phyloP scores from a whole-genome alignment of 345 rosid genomes.

The Murraya paniculata region DNA sequence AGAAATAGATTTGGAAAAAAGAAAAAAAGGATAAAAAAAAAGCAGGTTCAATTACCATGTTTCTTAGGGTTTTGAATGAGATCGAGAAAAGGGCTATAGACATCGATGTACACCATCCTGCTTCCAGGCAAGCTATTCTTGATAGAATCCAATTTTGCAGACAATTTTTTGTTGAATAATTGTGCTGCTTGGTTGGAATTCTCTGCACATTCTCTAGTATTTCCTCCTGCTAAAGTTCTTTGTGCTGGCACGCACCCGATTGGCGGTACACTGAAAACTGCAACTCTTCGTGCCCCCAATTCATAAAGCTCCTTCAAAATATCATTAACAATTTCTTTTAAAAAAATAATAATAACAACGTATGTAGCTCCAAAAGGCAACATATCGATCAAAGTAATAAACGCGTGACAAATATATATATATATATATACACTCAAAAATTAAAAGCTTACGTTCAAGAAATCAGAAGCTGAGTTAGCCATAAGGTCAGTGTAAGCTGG shows the following conservation, averaged over 20 bases:
- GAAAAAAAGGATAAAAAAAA: background rate
- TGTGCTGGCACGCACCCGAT: constrained; percentile 44
- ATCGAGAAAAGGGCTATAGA: constrained; percentile 40
- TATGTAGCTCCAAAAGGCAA: no score
- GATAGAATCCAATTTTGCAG: constrained; percentile 22
- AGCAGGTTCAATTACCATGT: constrained; percentile 26
- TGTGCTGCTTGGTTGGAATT: constrained; percentile 24
- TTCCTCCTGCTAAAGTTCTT: constrained; percentile 38
- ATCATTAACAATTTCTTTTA: background rate
- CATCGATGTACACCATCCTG: constrained; percentile 41
- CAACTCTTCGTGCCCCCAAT: constrained; percentile 42
- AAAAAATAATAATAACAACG: background rate
- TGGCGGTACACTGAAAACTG: constrained; percentile 34
- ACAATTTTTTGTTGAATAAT: constrained; percentile 32
- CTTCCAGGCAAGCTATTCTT: constrained; percentile 15
- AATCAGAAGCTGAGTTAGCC: constrained; percentile 42
- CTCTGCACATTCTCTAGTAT: constrained; percentile 26
- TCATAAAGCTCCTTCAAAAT: constrained; percentile 30
- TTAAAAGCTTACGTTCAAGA: constrained; percentile 33
- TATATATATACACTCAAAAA: background rate
- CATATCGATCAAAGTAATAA: no score
- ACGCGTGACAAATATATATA: no score
- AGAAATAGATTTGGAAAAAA: background rate
- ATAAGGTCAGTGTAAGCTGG: constrained; percentile 42
- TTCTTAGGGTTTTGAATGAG: constrained; percentile 36